These are phyloP conservation scores for Nemania sp. DNA, from an alignment of 2,329 filamentous ascomycete genomes.

Conservation along the genomic window DNA sequence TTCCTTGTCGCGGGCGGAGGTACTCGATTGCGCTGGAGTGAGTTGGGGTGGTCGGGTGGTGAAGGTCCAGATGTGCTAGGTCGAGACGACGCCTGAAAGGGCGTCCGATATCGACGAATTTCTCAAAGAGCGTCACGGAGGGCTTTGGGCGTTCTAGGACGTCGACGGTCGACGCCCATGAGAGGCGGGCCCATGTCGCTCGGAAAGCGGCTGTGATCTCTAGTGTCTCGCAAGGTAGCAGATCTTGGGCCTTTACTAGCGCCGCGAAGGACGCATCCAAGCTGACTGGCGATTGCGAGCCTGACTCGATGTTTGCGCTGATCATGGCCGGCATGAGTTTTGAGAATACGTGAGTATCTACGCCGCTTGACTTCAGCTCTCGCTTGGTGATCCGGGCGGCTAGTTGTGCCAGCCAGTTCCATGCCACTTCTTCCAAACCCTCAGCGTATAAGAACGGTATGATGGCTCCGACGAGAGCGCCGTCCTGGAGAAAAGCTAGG, in stretches of 20 bases:
- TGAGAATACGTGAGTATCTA: slow-evolving; percentile 39
- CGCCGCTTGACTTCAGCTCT: slow-evolving; percentile 27
- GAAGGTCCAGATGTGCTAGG: slow-evolving; percentile 58
- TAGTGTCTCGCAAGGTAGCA: slow-evolving; percentile 44
- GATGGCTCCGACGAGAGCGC: slow-evolving; percentile 47
- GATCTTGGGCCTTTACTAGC: slow-evolving; percentile 51
- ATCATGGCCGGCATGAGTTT: slow-evolving; percentile 48
- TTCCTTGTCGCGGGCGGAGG: slow-evolving; percentile 39
- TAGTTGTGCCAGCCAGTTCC: slow-evolving; percentile 56
- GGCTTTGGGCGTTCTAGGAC: slow-evolving; percentile 52
- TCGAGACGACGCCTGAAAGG: slow-evolving; percentile 49
- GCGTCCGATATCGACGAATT: slow-evolving; percentile 54
- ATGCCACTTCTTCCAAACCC: slow-evolving; percentile 54
- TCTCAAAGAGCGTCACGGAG: slow-evolving; percentile 55
- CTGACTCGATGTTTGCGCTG: slow-evolving; percentile 40
- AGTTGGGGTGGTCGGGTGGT: slow-evolving; percentile 58
- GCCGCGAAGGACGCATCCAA: slow-evolving; percentile 56
- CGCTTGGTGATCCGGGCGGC: slow-evolving; percentile 27
- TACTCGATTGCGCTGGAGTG: slow-evolving; percentile 53
- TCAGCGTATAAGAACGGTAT: slow-evolving; percentile 58
- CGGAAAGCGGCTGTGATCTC: slow-evolving; percentile 46
- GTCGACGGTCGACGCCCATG: slow-evolving; percentile 58
- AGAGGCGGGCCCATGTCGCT: slow-evolving; percentile 52
- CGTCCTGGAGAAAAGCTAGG: slow-evolving; percentile 51
- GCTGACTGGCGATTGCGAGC: slow-evolving; percentile 41